Conservation (phyloP, 2,329 filamentous ascomycete genomes). For the Colletotrichum neosansevieriae region DNA sequence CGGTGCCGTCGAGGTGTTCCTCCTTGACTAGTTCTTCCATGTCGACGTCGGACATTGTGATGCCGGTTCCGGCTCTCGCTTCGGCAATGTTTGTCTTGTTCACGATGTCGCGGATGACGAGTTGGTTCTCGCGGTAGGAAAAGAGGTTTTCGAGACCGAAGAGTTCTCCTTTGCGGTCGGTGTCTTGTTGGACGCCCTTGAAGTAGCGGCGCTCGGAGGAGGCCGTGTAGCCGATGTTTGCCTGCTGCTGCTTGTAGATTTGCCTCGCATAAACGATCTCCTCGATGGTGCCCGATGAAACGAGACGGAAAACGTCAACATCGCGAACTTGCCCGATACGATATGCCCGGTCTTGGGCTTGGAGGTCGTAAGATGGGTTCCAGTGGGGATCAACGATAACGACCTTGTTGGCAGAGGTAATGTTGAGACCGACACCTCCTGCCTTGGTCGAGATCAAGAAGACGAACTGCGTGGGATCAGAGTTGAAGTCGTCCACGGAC, state of each 20-base stretch:
- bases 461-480: constrained; percentile 87
- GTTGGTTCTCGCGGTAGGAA: constrained; percentile 80
- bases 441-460: constrained; percentile 96
- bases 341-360: constrained; percentile 96
- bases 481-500: constrained; percentile 91
- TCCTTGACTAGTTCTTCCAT: constrained; percentile 71
- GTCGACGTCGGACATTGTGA: constrained; percentile 83
- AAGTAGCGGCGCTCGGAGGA: constrained; percentile 95
- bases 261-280: constrained; percentile 97
- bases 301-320: constrained; percentile 93
- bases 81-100: constrained; percentile 99
- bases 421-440: constrained; percentile 94
- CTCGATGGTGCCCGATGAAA: constrained; percentile 93
- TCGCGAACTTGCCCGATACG: constrained; percentile 93
- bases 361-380: constrained; percentile 95
- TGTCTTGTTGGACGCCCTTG: constrained; percentile 89
- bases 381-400: constrained; percentile 97
- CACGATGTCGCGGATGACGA: constrained; percentile 92
- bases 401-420: constrained; percentile 97
- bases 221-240: constrained; percentile 96
- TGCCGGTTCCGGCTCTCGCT: constrained; percentile 85
- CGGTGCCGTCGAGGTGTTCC: constrained; percentile 49
- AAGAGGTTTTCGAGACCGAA: constrained; percentile 93
- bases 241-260: constrained; percentile 99
- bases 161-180: constrained; percentile 88